Percentiles rank a stretch among this genome's conserved stretches.
phyloP scores from a whole-genome alignment of 2,329 filamentous ascomycete species.

The Phialophora expanda region DNA sequence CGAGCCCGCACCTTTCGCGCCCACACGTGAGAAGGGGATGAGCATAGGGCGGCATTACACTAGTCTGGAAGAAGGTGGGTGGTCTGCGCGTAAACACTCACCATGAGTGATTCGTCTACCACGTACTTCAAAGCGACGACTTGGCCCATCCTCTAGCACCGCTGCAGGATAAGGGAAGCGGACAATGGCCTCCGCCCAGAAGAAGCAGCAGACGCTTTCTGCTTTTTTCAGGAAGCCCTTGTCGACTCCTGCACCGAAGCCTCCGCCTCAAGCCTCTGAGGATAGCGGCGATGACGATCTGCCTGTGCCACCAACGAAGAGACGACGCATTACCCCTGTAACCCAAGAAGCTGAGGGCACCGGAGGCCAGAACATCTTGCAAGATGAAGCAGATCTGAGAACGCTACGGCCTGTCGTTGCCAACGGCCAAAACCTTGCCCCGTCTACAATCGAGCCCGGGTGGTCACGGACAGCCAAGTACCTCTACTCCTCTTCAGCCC shows the following conservation, averaged over 20 bases:
- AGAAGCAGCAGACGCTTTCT: conserved; percentile 51
- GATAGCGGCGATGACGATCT: conserved; percentile 48
- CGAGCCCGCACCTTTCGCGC: too few relatives aligned
- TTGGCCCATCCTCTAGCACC: background rate
- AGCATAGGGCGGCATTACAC: too few relatives aligned
- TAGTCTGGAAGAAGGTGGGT: too few relatives aligned
- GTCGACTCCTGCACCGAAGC: conserved; percentile 2
- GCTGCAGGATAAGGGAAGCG: background rate
- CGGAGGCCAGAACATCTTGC: conserved; percentile 15
- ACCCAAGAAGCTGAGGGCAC: conserved; percentile 37
- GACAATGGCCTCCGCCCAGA: conserved; percentile 46
- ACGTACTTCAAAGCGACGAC: background rate
- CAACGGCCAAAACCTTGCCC: conserved; percentile 26
- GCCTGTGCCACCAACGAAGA: conserved; percentile 51
- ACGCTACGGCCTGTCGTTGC: conserved; percentile 29
- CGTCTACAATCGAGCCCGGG: conserved; percentile 27
- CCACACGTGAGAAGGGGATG: too few relatives aligned
- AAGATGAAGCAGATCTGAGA: conserved; percentile 16
- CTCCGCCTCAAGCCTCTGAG: background rate
- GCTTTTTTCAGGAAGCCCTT: conserved; percentile 34
- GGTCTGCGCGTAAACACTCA: too few relatives aligned
- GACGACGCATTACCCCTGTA: conserved; percentile 43
- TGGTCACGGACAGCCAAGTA: conserved; percentile 62
- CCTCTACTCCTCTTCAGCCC: conserved; percentile 61
- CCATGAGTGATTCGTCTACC: background rate